Evolutionary conservation across 768 basidiomycete species (phyloP).

Genomic region (Bullera alba): DNA sequence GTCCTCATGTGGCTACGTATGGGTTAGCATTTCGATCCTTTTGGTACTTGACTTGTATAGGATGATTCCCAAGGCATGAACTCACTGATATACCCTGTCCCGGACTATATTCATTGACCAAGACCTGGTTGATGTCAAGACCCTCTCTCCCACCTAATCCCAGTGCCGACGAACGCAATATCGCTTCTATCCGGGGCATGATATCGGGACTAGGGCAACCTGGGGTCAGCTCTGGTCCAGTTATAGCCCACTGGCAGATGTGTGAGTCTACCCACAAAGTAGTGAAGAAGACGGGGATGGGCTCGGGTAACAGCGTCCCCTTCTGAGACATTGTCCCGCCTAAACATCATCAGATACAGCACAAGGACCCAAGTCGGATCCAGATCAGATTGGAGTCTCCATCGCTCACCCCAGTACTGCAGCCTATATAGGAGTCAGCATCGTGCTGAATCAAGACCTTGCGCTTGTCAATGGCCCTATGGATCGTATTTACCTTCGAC

Average conservation of each 20-base stretch:
- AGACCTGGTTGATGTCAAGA: conserved; percentile 70
- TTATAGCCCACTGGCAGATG: not conserved
- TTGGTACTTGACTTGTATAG: not conserved
- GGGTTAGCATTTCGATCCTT: not conserved
- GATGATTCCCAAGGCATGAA: too few relatives aligned
- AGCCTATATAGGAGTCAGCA: conserved; percentile 28
- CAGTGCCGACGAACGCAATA: conserved; percentile 55
- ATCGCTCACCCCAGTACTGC: conserved; percentile 45
- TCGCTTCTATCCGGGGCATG: conserved; percentile 60
- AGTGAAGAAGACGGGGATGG: conserved; percentile 64
- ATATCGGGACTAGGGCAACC: conserved; percentile 62
- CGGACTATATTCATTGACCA: conserved; percentile 83
- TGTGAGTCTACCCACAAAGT: conserved; percentile 55
- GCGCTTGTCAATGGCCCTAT: not conserved
- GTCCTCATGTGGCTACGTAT: conserved; percentile 75
- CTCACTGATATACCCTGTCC: conserved; percentile 89
- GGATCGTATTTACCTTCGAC: conserved; percentile 53
- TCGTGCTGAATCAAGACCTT: too few relatives aligned
- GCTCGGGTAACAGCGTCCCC: conserved; percentile 61
- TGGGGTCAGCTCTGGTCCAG: conserved; percentile 1
- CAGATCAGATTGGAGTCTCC: not conserved
- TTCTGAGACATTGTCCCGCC: conserved; percentile 64
- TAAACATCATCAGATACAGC: conserved; percentile 25
- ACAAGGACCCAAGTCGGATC: too few relatives aligned
- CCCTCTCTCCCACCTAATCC: conserved; percentile 24